Base-by-base conservation (phyloP, 2,329 filamentous ascomycete species). In the Anisogramma anomala region DNA sequence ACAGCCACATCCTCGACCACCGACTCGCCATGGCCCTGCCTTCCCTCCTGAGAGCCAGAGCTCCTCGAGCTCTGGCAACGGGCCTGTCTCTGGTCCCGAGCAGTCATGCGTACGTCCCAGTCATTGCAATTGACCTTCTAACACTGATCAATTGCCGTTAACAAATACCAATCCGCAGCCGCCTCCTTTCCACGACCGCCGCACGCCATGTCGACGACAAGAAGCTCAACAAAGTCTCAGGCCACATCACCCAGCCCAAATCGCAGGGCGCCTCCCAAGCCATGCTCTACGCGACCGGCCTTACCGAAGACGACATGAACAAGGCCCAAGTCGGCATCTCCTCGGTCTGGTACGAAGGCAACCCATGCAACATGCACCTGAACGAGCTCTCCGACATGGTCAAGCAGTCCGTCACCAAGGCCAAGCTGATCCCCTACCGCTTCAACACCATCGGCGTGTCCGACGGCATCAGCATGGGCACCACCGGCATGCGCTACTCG, bases 391-490 rank as follows among this genome's bases (percentile, higher is more conserved):
- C 84, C 58, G 72, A 82, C 60, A 68, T 81, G 49, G 82, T 94
- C 50, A 68, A 65, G 55, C 62, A 75, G 52, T 76, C 72, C 11
- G 72, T 78, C 30, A 63, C 63, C 42, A 64, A 82, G 54, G 84
- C 87, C 22, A 84, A 86, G 17, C 71, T 98, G 47, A 73, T 94
- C 46, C 86, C 87, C 49, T 94, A 93, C 72, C 88, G 95, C 62
- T 98, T 98, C 77, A 98, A 98, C 71, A 98, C 93, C 46, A 85
- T 98, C 56, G 91, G 91, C 56, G 93, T 98, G 51, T 94, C 86
- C 49, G 91, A 98, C 61, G 91, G 79, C 45, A 98, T 98, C 55
- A 94, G 86, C 54, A 98, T 98, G 91, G 91, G 91, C 38, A 98
- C 91, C 35, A 84, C 81, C 26, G 91, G 93, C 53, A 98, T 98